Base-by-base conservation (phyloP, 1,139 yeast genomes). In the Geotrichum aggregatum region DNA sequence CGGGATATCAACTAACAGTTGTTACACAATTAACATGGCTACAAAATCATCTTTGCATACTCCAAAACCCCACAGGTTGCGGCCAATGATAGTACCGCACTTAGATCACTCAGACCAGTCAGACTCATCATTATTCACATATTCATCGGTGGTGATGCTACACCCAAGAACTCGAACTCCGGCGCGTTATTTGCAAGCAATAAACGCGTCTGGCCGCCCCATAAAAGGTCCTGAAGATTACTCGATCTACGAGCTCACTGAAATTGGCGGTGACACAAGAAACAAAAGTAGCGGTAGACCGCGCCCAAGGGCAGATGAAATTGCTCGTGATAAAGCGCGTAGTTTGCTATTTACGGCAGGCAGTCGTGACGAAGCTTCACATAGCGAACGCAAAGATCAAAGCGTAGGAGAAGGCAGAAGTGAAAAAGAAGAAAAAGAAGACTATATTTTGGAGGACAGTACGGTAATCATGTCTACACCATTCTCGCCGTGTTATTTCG, bases 401-500 rank as follows among this genome's bases (percentile, higher is more conserved):
- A 4, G 22, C 19, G 14, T 4, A 10, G 5, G 14, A 36, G 10
- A 16, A 14, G 24, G 14, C 21, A 18, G 16, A 43, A 5, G 13
- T n/a, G n/a, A 8, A 24, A 24, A 34, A 13, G 40, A 19, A 1
- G 39, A 35, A 22, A 42, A 31, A 5, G 28, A 14, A 5, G 58
- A 48, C 7, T 46, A 48, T 13, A 56, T 57, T 18, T 36, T 52
- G 8, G 54, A 61, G n/a, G 64, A 64, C 39, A 61, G 68, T 3
- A 34, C 54, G 8, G 22, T 70, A 8, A 48, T 58, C n/a, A 61
- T 66, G 4, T 62, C 68, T 6, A 64, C 71, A 2, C 69, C 70
- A 6, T 48, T 70, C 11, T 59, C 67, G 40, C 64, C 69, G 1
- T 21, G 67, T 11, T 68, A 62, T 47, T 58, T 71, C 11, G 56